Percentiles rank a stretch among this genome's conserved stretches.
phyloP scores from a whole-genome alignment of 2,329 filamentous ascomycete species.

The Aaosphaeria pasadenensis region DNA sequence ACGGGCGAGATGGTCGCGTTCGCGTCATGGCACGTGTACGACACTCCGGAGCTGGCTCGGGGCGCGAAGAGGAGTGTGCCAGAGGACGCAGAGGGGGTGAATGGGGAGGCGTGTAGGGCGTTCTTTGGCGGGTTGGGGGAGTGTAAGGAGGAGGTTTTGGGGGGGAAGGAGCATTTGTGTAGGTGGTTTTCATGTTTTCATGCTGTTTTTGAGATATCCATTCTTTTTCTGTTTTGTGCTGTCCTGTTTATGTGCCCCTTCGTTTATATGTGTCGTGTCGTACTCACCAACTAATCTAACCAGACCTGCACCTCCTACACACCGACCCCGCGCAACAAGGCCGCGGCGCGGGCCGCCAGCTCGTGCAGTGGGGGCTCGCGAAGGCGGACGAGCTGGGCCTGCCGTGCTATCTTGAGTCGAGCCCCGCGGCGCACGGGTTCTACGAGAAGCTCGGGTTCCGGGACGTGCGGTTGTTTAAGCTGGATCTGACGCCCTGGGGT shows the following conservation, averaged over 20 bases:
- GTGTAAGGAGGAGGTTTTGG: conserved; percentile 18
- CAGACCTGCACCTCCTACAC: conserved; percentile 27
- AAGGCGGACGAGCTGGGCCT: conserved; percentile 21
- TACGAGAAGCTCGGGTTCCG: conserved; percentile 25
- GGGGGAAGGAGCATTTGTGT: conserved; percentile 22
- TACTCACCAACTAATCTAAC: neutral
- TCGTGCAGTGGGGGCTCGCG: conserved; percentile 19
- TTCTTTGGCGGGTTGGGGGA: conserved; percentile 18
- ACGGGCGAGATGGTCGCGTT: conserved; percentile 23
- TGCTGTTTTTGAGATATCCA: no score
- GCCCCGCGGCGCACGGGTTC: conserved; percentile 12
- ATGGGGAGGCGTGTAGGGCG: conserved; percentile 19
- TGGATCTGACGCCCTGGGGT: conserved; percentile 16
- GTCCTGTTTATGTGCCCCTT: no score
- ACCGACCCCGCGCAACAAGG: conserved; percentile 23
- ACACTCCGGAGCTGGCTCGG: conserved; percentile 10
- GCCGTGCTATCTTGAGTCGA: conserved; percentile 24
- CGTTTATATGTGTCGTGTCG: neutral
- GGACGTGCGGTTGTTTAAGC: conserved; percentile 14
- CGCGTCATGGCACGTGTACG: conserved; percentile 28
- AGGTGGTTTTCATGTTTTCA: no score
- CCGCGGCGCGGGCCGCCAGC: conserved; percentile 18
- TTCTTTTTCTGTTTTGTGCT: no score
- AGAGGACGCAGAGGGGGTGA: conserved; percentile 6
- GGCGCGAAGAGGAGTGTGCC: no score